phyloP scores from a whole-genome alignment of 2,329 filamentous ascomycete genomes.

The Ophiosphaerella korrae region DNA sequence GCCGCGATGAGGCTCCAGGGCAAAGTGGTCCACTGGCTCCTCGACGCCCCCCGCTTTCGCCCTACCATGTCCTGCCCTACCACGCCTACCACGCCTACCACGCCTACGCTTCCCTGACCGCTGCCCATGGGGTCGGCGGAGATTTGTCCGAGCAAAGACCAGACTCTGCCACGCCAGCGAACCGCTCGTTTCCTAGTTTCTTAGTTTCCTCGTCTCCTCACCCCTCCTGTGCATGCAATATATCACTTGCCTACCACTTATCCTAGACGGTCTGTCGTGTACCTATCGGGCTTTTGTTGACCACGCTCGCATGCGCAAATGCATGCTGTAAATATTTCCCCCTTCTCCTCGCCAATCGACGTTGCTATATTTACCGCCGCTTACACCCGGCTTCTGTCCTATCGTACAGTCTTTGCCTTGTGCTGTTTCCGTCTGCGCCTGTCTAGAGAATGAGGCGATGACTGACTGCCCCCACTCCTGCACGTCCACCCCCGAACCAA shows the following conservation, averaged over 20 bases:
- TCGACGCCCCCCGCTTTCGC: background rate
- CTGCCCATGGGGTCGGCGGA: slow-evolving; percentile 13
- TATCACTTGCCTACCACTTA: slow-evolving; percentile 11
- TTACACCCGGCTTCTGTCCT: slow-evolving; percentile 14
- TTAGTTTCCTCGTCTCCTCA: background rate
- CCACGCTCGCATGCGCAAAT: slow-evolving; percentile 12
- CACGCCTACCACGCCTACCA: too few species aligned
- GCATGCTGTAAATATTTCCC: slow-evolving; percentile 10
- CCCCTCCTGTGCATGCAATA: slow-evolving; percentile 3
- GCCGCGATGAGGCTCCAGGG: too few species aligned
- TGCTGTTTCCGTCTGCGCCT: slow-evolving; percentile 18
- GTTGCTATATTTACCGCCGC: slow-evolving; percentile 4
- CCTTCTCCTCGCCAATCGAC: slow-evolving; percentile 2
- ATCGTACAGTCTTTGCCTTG: slow-evolving; percentile 29
- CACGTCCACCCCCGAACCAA: slow-evolving; percentile 18
- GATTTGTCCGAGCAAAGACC: slow-evolving; percentile 4
- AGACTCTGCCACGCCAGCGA: background rate
- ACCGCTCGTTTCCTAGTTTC: too few species aligned
- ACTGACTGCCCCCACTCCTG: background rate
- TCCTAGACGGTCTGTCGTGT: slow-evolving; percentile 6
- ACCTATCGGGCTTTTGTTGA: slow-evolving; percentile 8
- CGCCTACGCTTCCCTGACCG: background rate
- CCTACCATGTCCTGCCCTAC: background rate
- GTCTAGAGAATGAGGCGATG: background rate
- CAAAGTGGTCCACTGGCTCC: too few species aligned